phyloP scores from a whole-genome alignment of 352 stramenopile genomes.

The Thalassiosira tumida region DNA sequence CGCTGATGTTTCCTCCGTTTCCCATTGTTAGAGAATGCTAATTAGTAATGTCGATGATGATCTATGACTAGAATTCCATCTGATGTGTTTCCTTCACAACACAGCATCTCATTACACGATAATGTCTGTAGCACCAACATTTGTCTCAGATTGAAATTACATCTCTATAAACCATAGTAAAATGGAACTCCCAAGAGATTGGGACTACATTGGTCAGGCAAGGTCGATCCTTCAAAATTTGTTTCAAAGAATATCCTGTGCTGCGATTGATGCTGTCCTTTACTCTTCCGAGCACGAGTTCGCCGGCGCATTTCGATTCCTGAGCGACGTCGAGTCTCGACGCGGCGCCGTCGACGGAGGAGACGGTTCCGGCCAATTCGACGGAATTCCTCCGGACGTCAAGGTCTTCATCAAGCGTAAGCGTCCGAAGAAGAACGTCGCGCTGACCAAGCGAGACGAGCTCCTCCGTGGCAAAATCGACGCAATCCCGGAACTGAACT shows the following conservation, averaged over 20 bases:
- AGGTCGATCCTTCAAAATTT: constrained; percentile 26
- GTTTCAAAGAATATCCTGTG: constrained; percentile 36
- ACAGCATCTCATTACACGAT: too few relatives aligned
- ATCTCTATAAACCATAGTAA: too few relatives aligned
- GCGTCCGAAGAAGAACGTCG: constrained; percentile 16
- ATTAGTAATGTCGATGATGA: too few relatives aligned
- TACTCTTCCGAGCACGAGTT: background rate
- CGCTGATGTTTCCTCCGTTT: too few relatives aligned
- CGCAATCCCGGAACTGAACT: constrained; percentile 12
- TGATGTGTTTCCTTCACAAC: too few relatives aligned
- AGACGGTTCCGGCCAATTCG: constrained; percentile 41
- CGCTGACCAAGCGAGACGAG: constrained; percentile 5
- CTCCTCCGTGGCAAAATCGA: constrained; percentile 33
- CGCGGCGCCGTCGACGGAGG: constrained; percentile 22
- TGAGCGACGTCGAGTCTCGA: background rate
- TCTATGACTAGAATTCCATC: too few relatives aligned
- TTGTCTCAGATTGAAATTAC: too few relatives aligned
- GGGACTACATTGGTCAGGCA: constrained; percentile 14
- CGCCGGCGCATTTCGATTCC: constrained; percentile 8
- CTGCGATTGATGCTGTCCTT: constrained; percentile 28
- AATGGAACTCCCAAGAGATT: background rate
- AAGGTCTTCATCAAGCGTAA: constrained; percentile 25
- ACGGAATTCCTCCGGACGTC: constrained; percentile 8
- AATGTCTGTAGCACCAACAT: too few relatives aligned
- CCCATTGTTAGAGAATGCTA: too few relatives aligned